phyloP scores from a whole-genome alignment of 148 eudicot genomes.

The Limonium bicolor region DNA sequence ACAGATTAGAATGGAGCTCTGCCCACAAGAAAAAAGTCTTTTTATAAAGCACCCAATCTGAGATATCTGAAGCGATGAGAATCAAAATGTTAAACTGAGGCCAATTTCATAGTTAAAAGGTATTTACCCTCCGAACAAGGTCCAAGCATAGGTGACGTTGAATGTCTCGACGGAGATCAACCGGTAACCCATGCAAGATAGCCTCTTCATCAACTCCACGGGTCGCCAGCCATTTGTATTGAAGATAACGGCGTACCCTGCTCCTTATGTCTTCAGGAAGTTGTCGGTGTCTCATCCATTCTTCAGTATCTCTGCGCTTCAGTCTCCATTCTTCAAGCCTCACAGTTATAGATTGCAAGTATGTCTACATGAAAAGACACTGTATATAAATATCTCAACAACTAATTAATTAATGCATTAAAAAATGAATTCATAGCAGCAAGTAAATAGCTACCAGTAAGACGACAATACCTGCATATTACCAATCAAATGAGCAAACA shows the following conservation, averaged over 20 bases:
- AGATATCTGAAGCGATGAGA: too few species aligned
- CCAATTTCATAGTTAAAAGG: too few species aligned
- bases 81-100: too few species aligned
- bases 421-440: too few species aligned
- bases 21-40: too few species aligned
- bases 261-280: slow-evolving; percentile 63
- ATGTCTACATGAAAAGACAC: slow-evolving; percentile 34
- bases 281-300: slow-evolving; percentile 87
- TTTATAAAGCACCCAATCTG: too few species aligned
- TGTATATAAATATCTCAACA: neutral
- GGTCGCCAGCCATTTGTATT: slow-evolving; percentile 84
- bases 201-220: slow-evolving; percentile 76
- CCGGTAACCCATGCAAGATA: slow-evolving; percentile 47
- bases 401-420: too few species aligned
- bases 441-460: too few species aligned
- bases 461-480: slow-evolving; percentile 85
- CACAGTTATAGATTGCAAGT: slow-evolving; percentile 69
- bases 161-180: slow-evolving; percentile 77
- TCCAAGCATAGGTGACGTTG: slow-evolving; percentile 83
- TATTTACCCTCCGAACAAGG: slow-evolving; percentile 74
- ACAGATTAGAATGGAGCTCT: too few species aligned
- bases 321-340: slow-evolving; percentile 87
- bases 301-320: slow-evolving; percentile 73
- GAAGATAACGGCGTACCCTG: slow-evolving; percentile 63
- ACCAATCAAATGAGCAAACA: slow-evolving; percentile 93